Percentiles rank a stretch among this genome's conserved stretches.
These are phyloP conservation scores for Apodospora peruviana DNA, from an alignment of 495 filamentous ascomycete genomes.

Conservation along the genomic window DNA sequence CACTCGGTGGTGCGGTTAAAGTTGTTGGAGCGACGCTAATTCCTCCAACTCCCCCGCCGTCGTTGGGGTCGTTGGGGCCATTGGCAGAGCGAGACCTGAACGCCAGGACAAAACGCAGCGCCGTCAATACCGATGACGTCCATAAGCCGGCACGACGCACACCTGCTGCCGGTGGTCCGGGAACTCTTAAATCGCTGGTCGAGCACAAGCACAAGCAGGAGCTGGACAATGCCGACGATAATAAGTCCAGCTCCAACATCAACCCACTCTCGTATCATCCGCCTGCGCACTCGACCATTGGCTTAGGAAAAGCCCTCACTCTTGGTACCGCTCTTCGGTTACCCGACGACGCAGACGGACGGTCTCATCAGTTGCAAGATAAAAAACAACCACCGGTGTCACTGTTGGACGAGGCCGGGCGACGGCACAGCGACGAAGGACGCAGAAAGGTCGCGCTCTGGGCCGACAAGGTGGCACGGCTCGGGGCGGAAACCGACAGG, in stretches of 20 bases:
- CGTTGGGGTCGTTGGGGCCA: no score
- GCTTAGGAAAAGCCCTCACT: no score
- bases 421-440: conserved; percentile 6
- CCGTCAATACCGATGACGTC: conserved; percentile 3
- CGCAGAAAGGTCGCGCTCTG: conserved; percentile 14
- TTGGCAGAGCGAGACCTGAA: conserved; percentile 6
- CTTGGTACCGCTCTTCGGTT: no score
- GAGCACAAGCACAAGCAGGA: not conserved
- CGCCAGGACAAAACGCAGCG: conserved; percentile 6
- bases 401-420: conserved; percentile 3
- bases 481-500: conserved; percentile 35
- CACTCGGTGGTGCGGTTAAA: no score
- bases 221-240: not conserved
- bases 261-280: no score
- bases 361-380: no score
- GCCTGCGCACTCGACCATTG: no score
- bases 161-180: not conserved
- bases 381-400: no score
- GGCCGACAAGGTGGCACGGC: conserved; percentile 26
- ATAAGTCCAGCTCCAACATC: no score
- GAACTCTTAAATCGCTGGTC: not conserved
- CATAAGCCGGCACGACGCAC: not conserved
- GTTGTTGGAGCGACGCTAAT: no score
- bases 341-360: no score
- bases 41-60: not conserved